Percentiles rank a stretch among this genome's conserved stretches.
Evolutionary conservation across 768 basidiomycete species (phyloP).

Genomic region (Xerocomellus amylosporus): DNA sequence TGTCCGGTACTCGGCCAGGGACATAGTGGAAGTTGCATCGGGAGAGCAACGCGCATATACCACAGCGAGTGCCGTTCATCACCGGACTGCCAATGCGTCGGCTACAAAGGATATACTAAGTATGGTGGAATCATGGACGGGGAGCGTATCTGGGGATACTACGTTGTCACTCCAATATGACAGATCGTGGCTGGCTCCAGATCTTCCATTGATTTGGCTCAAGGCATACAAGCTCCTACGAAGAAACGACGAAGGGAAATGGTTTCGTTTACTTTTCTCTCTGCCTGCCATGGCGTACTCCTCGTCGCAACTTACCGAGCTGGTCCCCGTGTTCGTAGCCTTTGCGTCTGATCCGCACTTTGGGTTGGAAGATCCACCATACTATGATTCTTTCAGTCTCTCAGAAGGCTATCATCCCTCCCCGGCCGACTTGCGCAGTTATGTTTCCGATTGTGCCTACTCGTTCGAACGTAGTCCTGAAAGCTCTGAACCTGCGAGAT

Average conservation of each 20-base stretch:
- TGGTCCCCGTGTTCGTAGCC: slow-evolving; percentile 20
- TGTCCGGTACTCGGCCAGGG: too few relatives aligned
- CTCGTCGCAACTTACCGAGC: neutral
- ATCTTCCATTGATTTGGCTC: slow-evolving; percentile 26
- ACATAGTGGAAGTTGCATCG: too few relatives aligned
- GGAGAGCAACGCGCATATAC: too few relatives aligned
- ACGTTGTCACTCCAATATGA: slow-evolving; percentile 23
- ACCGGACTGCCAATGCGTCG: neutral
- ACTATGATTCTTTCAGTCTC: slow-evolving; percentile 5
- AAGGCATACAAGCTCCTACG: slow-evolving; percentile 29
- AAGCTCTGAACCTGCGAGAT: neutral
- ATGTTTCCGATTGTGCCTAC: neutral
- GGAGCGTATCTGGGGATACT: neutral
- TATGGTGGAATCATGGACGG: slow-evolving; percentile 12
- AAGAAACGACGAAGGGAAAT: slow-evolving; percentile 2
- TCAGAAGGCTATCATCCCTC: slow-evolving; percentile 10
- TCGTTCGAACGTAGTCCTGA: slow-evolving; percentile 9
- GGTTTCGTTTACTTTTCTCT: slow-evolving; percentile 29
- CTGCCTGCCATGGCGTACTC: slow-evolving; percentile 34
- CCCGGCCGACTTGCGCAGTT: neutral
- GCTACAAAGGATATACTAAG: neutral
- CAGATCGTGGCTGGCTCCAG: slow-evolving; percentile 27
- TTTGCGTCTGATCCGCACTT: slow-evolving; percentile 22
- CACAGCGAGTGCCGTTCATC: neutral
- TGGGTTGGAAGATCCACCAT: slow-evolving; percentile 11